These are phyloP conservation scores for Yamadazyma diospyri DNA, from an alignment of 1,139 yeast species.

Conservation along the genomic window DNA sequence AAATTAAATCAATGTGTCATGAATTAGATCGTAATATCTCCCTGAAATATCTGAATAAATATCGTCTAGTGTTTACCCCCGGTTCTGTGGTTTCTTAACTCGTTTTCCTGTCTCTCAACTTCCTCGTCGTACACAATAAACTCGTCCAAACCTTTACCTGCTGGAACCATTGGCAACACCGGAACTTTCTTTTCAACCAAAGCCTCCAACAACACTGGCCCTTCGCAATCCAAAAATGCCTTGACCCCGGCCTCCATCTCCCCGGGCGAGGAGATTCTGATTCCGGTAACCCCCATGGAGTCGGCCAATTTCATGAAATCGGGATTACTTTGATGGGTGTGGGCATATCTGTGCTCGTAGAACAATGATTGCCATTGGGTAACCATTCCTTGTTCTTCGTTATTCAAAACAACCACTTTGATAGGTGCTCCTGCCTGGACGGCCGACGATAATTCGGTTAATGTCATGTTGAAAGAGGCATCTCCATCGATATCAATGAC, in stretches of 20 bases:
- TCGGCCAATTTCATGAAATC: slow-evolving; percentile 91
- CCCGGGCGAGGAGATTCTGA: slow-evolving; percentile 65
- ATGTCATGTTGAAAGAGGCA: slow-evolving; percentile 96
- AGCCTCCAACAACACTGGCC: slow-evolving; percentile 90
- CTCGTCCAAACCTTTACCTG: slow-evolving; percentile 91
- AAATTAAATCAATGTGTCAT: slow-evolving; percentile 1
- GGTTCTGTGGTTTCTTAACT: slow-evolving; percentile 58
- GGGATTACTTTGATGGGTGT: slow-evolving; percentile 94
- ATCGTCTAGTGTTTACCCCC: slow-evolving; percentile 44
- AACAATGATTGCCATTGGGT: slow-evolving; percentile 98
- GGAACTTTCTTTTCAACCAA: slow-evolving; percentile 94
- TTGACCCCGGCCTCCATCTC: slow-evolving; percentile 58
- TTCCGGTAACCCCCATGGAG: slow-evolving; percentile 87
- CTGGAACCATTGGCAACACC: slow-evolving; percentile 97
- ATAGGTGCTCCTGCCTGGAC: slow-evolving; percentile 91
- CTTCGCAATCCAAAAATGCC: slow-evolving; percentile 69
- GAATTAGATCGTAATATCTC: slow-evolving; percentile 1
- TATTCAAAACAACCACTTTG: slow-evolving; percentile 83
- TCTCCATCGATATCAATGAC: slow-evolving; percentile 98
- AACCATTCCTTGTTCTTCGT: slow-evolving; percentile 99
- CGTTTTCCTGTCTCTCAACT: slow-evolving; percentile 70
- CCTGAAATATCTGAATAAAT: slow-evolving; percentile 2
- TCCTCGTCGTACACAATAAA: slow-evolving; percentile 82
- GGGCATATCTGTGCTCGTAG: slow-evolving; percentile 94
- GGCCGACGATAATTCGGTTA: slow-evolving; percentile 88